Conservation (phyloP, 371 early-diverging fungal species). For the Mucor lusitanicus region DNA sequence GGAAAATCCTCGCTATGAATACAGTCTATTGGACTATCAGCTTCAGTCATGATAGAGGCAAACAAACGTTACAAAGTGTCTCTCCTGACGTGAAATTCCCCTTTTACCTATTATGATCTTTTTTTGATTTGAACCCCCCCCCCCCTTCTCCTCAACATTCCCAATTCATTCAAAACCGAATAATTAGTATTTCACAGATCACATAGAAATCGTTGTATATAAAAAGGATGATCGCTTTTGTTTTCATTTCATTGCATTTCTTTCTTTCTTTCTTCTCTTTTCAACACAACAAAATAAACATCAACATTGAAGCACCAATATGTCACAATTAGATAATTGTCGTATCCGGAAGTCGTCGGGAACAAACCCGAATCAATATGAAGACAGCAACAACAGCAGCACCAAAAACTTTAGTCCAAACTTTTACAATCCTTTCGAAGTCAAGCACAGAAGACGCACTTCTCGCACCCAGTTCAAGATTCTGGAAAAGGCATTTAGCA, state of each 20-base stretch:
- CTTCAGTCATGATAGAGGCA: neutral
- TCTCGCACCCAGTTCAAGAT: slow-evolving; percentile 63
- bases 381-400: neutral
- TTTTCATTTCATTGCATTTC: neutral
- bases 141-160: slow-evolving; percentile 7
- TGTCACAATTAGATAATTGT: neutral
- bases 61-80: neutral
- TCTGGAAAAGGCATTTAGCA: slow-evolving; percentile 60
- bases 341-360: neutral
- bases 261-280: neutral
- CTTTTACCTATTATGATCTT: neutral
- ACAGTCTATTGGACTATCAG: neutral
- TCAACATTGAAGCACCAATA: neutral
- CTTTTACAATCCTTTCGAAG: slow-evolving; percentile 40
- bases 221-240: neutral
- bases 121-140: slow-evolving; percentile 4
- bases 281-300: neutral
- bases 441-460: slow-evolving; percentile 63
- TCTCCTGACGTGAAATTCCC: neutral
- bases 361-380: neutral
- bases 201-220: neutral
- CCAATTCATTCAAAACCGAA: slow-evolving; percentile 8
- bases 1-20: neutral
- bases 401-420: slow-evolving; percentile 21
- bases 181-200: neutral